A percentile compares a stretch with the other conserved stretches of the same genome.
Conservation (phyloP, 2,329 filamentous ascomycete genomes). For the Hymenoscyphus albidus region DNA sequence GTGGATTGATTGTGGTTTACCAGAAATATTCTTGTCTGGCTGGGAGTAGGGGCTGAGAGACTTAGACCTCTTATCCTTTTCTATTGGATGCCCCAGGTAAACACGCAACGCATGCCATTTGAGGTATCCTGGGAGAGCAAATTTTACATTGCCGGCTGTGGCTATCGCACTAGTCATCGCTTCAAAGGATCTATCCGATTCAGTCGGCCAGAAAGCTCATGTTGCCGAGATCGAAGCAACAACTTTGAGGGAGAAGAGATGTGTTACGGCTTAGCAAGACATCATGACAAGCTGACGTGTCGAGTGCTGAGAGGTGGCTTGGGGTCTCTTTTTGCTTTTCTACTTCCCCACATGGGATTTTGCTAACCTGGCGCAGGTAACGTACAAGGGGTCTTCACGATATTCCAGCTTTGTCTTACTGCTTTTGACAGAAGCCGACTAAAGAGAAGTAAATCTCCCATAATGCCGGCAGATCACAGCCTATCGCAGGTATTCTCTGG, state of each 20-base stretch:
- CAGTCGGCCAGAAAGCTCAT: neutral
- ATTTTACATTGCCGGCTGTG: neutral
- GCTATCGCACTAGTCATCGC: neutral
- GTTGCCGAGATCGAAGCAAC: neutral
- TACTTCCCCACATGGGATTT: neutral
- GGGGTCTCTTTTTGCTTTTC: neutral
- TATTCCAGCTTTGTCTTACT: neutral
- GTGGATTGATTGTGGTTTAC: neutral
- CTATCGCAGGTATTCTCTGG: neutral
- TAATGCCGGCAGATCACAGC: neutral
- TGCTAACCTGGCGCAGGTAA: neutral
- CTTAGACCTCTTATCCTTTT: neutral
- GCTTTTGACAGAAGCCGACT: neutral
- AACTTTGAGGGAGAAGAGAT: neutral
- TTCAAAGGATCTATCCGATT: neutral
- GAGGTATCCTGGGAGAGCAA: neutral
- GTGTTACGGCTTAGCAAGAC: neutral
- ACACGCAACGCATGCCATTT: neutral
- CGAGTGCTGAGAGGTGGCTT: slow-evolving; percentile 1
- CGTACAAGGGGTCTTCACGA: neutral
- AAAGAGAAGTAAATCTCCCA: neutral
- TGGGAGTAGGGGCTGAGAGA: neutral
- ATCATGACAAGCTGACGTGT: slow-evolving; percentile 5
- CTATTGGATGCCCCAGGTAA: neutral
- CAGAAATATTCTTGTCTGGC: neutral